A percentile compares a stretch with the other conserved stretches of the same genome.
These are phyloP conservation scores for Candida ovalis DNA, from an alignment of 805 yeast genomes.

Conservation along the genomic window DNA sequence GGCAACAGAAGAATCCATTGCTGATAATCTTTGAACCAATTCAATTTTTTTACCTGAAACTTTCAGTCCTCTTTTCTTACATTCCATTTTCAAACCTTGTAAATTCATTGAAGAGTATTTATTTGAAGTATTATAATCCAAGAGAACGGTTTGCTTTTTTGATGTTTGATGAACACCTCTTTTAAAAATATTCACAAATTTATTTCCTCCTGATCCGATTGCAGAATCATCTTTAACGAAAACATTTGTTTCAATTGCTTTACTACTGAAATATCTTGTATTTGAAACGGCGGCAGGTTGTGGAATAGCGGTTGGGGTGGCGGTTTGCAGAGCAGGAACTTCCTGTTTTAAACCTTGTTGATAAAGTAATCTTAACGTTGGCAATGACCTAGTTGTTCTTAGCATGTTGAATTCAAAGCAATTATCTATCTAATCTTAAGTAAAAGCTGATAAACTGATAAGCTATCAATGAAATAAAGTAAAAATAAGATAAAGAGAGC, in stretches of 20 bases:
- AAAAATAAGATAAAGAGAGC: too few relatives aligned
- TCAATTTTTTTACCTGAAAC: constrained; percentile 62
- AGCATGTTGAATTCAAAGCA: too few relatives aligned
- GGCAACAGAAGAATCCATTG: constrained; percentile 12
- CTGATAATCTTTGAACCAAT: constrained; percentile 37
- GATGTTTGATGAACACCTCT: constrained; percentile 34
- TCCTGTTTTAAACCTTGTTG: constrained; percentile 22
- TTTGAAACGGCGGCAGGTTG: constrained; percentile 3
- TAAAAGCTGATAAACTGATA: too few relatives aligned
- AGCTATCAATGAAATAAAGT: too few relatives aligned
- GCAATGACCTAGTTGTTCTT: constrained; percentile 34
- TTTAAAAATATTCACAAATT: constrained; percentile 14
- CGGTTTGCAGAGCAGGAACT: neutral
- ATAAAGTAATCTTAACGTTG: constrained; percentile 28
- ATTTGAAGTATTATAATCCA: constrained; percentile 21
- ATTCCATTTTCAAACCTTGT: constrained; percentile 52
- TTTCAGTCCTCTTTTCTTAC: constrained; percentile 55
- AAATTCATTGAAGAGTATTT: constrained; percentile 43
- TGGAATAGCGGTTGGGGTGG: neutral
- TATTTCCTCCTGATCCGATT: neutral
- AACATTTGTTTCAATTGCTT: constrained; percentile 2
- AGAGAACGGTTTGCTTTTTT: constrained; percentile 29
- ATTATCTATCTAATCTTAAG: too few relatives aligned
- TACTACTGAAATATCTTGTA: constrained; percentile 9
- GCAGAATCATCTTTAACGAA: constrained; percentile 7